Conservation (phyloP, 495 filamentous ascomycete genomes). For the Penicillium maclennaniae region DNA sequence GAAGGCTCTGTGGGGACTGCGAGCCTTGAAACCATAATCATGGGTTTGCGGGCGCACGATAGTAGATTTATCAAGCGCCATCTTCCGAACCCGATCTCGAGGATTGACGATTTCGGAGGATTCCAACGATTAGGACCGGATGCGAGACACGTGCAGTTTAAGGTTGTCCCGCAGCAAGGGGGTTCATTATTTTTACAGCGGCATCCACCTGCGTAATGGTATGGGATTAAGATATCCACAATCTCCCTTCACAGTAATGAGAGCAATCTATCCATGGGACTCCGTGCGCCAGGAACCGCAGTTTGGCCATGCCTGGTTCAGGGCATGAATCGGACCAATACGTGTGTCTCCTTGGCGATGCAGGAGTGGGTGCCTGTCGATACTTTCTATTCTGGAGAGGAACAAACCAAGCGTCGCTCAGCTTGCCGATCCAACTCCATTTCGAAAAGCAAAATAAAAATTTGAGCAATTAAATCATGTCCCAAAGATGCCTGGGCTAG, state of each 20-base stretch:
- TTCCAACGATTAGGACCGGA: neutral
- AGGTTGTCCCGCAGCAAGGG: slow-evolving; percentile 16
- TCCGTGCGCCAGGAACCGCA: slow-evolving; percentile 12
- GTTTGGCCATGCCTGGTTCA: neutral
- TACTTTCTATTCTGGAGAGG: slow-evolving; percentile 19
- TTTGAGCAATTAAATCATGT: too few relatives aligned
- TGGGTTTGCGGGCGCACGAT: neutral
- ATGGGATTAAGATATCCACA: neutral
- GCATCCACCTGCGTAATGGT: neutral
- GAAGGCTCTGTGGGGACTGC: neutral
- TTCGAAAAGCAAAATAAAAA: neutral
- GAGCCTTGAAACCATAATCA: neutral
- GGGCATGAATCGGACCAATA: neutral
- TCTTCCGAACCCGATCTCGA: neutral
- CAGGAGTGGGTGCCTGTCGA: slow-evolving; percentile 24
- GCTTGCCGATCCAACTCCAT: neutral
- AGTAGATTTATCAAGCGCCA: neutral
- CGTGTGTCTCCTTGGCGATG: neutral
- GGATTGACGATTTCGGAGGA: neutral
- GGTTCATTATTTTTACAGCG: neutral
- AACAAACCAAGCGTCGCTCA: neutral
- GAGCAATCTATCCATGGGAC: slow-evolving; percentile 5
- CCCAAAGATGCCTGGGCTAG: neutral
- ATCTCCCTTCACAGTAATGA: neutral
- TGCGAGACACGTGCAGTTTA: slow-evolving; percentile 8